Conservation (phyloP, 805 yeast species). For the Sporopachydermia lactativora region DNA sequence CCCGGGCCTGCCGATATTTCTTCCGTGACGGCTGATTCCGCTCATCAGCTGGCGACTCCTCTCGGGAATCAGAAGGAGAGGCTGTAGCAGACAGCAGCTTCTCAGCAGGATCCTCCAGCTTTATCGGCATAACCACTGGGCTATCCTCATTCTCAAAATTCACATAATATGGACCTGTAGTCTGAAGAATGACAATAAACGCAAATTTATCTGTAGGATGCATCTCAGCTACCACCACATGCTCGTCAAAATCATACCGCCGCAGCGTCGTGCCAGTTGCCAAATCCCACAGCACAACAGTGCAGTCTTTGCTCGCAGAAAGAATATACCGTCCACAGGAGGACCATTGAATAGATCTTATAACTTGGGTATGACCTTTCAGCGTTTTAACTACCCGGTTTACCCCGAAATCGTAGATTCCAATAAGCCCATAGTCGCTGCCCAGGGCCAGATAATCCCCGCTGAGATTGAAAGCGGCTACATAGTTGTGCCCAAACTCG, state of each 20-base stretch:
- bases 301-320: conserved; percentile 73
- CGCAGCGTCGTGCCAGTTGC: conserved; percentile 25
- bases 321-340: conserved; percentile 53
- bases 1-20: neutral
- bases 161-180: conserved; percentile 43
- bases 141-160: conserved; percentile 20
- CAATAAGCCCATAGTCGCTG: conserved; percentile 53
- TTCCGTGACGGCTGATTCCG: neutral
- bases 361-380: conserved; percentile 53
- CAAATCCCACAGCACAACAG: conserved; percentile 70
- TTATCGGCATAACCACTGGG: neutral
- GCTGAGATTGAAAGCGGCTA: conserved; percentile 39
- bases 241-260: conserved; percentile 43
- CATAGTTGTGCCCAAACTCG: conserved; percentile 33
- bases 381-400: conserved; percentile 36
- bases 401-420: conserved; percentile 64
- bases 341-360: conserved; percentile 68
- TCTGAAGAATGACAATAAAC: conserved; percentile 53
- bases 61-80: neutral
- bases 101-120: neutral
- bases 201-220: conserved; percentile 31
- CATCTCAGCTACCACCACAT: conserved; percentile 57
- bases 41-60: neutral
- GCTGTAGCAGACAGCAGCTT: neutral
- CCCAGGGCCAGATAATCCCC: conserved; percentile 89